Evolutionary conservation across 1,284 basidiomycete species (phyloP).

Genomic region (Marasmius oreades): DNA sequence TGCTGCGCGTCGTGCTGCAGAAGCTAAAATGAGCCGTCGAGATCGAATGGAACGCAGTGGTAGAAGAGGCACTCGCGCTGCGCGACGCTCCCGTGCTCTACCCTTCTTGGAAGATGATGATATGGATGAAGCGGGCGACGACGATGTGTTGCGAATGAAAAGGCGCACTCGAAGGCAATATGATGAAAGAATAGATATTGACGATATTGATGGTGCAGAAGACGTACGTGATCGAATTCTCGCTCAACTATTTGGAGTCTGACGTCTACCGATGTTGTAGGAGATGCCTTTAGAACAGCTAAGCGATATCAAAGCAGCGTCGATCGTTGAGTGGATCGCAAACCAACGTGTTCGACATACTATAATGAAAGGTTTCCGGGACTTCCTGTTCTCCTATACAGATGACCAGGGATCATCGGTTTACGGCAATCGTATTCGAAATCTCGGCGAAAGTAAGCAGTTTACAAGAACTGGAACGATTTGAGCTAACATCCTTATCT

Average conservation of each 20-base stretch:
- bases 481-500: slow-evolving; percentile 9
- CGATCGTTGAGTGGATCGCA: slow-evolving; percentile 96
- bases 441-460: slow-evolving; percentile 88
- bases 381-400: slow-evolving; percentile 94
- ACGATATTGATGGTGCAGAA: slow-evolving; percentile 83
- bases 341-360: slow-evolving; percentile 88
- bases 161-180: slow-evolving; percentile 80
- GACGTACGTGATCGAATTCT: slow-evolving; percentile 50
- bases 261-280: slow-evolving; percentile 35
- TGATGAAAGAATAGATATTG: slow-evolving; percentile 81
- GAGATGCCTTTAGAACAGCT: slow-evolving; percentile 95
- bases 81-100: slow-evolving; percentile 76
- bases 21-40: slow-evolving; percentile 84
- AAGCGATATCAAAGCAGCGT: slow-evolving; percentile 96
- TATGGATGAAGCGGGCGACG: slow-evolving; percentile 41
- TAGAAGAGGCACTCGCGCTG: slow-evolving; percentile 63
- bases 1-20: slow-evolving; percentile 79
- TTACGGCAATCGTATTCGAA: slow-evolving; percentile 91
- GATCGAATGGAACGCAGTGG: slow-evolving; percentile 76
- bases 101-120: slow-evolving; percentile 77
- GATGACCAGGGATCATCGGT: slow-evolving; percentile 91
- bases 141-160: slow-evolving; percentile 67
- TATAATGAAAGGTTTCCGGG: slow-evolving; percentile 89
- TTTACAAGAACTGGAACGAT: neutral
- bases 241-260: slow-evolving; percentile 5